A percentile compares a stretch with the other conserved stretches of the same genome.
phyloP scores from a whole-genome alignment of 352 stramenopile genomes.

The Elongisporangium prolatum region DNA sequence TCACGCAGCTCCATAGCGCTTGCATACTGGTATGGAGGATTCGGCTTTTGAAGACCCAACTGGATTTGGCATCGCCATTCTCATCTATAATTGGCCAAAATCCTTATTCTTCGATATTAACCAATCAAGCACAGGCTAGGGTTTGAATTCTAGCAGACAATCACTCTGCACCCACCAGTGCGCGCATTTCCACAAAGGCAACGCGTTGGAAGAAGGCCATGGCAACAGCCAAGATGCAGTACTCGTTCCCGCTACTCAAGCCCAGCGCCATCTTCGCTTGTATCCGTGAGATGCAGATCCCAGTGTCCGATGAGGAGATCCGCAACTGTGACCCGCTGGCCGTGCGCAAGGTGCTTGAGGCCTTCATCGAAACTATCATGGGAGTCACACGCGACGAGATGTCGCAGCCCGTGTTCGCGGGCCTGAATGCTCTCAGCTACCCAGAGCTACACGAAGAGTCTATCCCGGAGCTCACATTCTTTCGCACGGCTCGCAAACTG shows the following conservation, averaged over 20 bases:
- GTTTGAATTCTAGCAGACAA: background rate
- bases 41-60: background rate
- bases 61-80: background rate
- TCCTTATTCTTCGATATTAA: background rate
- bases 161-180: background rate
- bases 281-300: conserved; percentile 88
- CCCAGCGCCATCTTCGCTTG: conserved; percentile 90
- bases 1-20: background rate
- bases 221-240: conserved; percentile 13
- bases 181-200: background rate
- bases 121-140: background rate
- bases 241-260: conserved; percentile 94
- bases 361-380: conserved; percentile 88
- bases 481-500: conserved; percentile 84
- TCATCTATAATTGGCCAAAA: background rate
- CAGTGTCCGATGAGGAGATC: conserved; percentile 87
- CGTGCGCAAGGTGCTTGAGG: conserved; percentile 87
- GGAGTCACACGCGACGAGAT: conserved; percentile 90
- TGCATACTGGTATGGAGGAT: background rate
- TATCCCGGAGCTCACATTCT: conserved; percentile 93
- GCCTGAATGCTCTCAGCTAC: conserved; percentile 74
- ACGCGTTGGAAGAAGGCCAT: background rate
- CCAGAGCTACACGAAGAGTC: conserved; percentile 93
- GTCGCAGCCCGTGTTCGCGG: conserved; percentile 85
- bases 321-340: conserved; percentile 59